Conservation (phyloP, 139 green algal species). For the Tetradesmus obliquus region DNA sequence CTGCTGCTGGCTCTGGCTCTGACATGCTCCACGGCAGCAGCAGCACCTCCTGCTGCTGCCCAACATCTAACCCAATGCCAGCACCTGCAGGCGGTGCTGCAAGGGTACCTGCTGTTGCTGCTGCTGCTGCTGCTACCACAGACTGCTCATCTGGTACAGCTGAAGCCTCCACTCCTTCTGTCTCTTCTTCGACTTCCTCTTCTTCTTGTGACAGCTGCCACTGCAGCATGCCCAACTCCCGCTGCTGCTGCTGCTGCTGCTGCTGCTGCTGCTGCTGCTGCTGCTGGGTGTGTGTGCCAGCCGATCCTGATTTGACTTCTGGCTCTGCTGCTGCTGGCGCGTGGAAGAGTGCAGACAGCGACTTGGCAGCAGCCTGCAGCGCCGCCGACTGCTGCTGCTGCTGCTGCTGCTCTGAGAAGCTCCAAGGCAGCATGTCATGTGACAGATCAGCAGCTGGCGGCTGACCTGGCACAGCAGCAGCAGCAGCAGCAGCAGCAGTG, state of each 20-base stretch:
- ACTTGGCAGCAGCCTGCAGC: not conserved
- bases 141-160: not conserved
- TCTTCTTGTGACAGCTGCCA: not conserved
- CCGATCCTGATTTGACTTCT: not conserved
- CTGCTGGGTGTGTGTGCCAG: not conserved
- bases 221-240: not conserved
- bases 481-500: not conserved
- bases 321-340: not conserved
- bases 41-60: not conserved
- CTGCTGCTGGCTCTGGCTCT: not conserved
- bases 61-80: not conserved
- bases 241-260: not conserved
- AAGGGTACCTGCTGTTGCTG: not conserved
- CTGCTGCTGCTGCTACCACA: not conserved
- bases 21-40: slow-evolving; percentile 8
- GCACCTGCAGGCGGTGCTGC: not conserved
- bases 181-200: not conserved
- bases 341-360: not conserved
- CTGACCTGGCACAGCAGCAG: not conserved
- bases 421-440: not conserved
- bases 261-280: not conserved
- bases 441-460: not conserved
- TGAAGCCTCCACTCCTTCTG: not conserved
- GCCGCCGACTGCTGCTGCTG: not conserved
- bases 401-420: not conserved